Percentiles rank a stretch among this genome's conserved stretches.
These are phyloP conservation scores for Colletotrichum gloeosporioides DNA, from an alignment of 2,329 filamentous ascomycete genomes.

Conservation along the genomic window DNA sequence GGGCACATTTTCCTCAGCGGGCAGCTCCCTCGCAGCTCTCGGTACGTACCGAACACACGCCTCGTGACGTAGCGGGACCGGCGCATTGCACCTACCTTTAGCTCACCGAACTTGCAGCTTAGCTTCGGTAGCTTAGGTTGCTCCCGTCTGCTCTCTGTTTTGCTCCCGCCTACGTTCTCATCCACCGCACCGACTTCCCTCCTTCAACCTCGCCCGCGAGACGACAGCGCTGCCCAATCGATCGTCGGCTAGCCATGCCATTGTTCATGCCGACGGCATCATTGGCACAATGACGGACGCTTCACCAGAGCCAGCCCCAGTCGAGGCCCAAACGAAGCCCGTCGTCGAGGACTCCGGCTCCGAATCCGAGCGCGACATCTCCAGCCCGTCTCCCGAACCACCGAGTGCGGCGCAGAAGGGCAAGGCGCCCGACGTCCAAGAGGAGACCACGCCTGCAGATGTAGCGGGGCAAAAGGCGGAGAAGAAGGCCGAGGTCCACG, in stretches of 20 bases:
- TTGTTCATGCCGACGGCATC: conserved; percentile 13
- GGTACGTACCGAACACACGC: conserved; percentile 8
- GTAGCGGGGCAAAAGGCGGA: conserved; percentile 9
- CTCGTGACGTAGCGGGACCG: conserved; percentile 20
- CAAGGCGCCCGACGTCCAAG: conserved; percentile 7
- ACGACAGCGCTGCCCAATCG: background rate
- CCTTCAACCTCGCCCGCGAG: background rate
- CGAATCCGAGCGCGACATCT: conserved; percentile 5
- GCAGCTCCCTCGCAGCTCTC: background rate
- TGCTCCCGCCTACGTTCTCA: background rate
- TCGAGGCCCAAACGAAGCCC: conserved; percentile 26
- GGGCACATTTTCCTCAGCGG: background rate
- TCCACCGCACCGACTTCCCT: background rate
- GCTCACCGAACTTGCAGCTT: conserved; percentile 3
- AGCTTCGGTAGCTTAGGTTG: background rate
- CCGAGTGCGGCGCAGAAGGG: conserved; percentile 8
- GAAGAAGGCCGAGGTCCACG: conserved; percentile 24
- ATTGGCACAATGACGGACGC: conserved; percentile 47
- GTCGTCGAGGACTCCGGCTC: conserved; percentile 23
- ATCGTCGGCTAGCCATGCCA: conserved; percentile 3
- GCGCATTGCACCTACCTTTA: background rate
- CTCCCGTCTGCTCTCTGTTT: background rate
- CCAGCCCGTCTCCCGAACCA: background rate
- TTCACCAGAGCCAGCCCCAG: conserved; percentile 37
- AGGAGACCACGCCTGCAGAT: background rate